These are phyloP conservation scores for Lichtheimia ramosa DNA, from an alignment of 371 early-diverging fungal species.

Conservation along the genomic window DNA sequence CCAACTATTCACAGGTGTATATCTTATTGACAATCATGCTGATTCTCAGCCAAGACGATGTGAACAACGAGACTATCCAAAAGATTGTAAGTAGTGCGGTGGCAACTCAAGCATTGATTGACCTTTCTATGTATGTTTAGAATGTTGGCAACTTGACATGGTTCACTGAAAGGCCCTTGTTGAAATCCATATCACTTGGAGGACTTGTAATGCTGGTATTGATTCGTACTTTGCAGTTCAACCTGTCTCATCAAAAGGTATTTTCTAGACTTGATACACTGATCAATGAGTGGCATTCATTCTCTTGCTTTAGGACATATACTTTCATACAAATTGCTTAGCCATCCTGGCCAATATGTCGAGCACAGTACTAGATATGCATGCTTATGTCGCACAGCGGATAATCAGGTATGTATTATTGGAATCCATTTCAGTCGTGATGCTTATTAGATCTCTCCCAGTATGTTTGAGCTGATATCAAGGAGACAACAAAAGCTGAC, in stretches of 20 bases:
- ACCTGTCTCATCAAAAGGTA: conserved; percentile 69
- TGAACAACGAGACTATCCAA: conserved; percentile 73
- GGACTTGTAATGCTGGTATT: conserved; percentile 65
- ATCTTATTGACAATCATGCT: conserved; percentile 65
- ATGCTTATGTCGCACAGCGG: conserved; percentile 71
- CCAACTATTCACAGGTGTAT: conserved; percentile 68
- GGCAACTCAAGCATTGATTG: background rate
- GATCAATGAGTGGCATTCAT: background rate
- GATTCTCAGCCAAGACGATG: conserved; percentile 72
- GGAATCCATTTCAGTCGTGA: background rate
- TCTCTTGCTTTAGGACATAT: conserved; percentile 49
- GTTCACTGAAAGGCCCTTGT: conserved; percentile 70
- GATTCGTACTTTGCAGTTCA: conserved; percentile 67
- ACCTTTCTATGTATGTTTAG: background rate
- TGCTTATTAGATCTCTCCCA: conserved; percentile 14
- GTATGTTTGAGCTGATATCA: conserved; percentile 68
- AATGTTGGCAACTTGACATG: conserved; percentile 61
- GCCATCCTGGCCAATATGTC: conserved; percentile 75
- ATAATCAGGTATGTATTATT: conserved; percentile 57
- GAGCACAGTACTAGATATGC: conserved; percentile 58
- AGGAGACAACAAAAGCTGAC: conserved; percentile 64
- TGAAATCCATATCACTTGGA: conserved; percentile 70
- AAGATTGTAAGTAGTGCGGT: conserved; percentile 56
- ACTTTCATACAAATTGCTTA: conserved; percentile 68
- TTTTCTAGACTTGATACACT: background rate